phyloP scores from a whole-genome alignment of 176 grass and related monocot species.

The Triticum urartu region DNA sequence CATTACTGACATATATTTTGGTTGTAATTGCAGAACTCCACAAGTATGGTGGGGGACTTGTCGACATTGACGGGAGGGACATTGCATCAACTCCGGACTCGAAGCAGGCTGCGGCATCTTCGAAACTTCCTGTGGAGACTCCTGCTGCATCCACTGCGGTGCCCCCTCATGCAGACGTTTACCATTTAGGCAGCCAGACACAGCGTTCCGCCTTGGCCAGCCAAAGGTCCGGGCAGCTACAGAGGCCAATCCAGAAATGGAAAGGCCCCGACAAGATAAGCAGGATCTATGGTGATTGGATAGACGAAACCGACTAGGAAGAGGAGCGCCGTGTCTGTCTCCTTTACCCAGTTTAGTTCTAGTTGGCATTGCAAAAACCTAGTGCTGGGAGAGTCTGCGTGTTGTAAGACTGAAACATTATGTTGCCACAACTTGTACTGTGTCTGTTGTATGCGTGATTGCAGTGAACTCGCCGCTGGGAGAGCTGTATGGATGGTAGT shows the following conservation, averaged over 20 bases:
- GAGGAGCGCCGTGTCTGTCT: background rate
- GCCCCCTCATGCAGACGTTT: conserved; percentile 57
- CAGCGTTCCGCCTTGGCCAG: conserved; percentile 55
- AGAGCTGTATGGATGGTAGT: conserved; percentile 1
- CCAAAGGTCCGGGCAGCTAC: conserved; percentile 69
- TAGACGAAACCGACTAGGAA: conserved; percentile 79
- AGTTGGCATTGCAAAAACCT: conserved; percentile 37
- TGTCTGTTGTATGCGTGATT: conserved; percentile 23
- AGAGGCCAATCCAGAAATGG: conserved; percentile 91
- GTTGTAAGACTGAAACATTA: background rate
- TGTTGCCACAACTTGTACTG: conserved; percentile 4
- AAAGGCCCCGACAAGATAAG: conserved; percentile 95
- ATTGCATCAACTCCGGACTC: conserved; percentile 47
- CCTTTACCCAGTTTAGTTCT: background rate
- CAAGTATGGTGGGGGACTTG: conserved; percentile 85
- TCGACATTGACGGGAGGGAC: conserved; percentile 63
- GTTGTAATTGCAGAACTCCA: conserved; percentile 65
- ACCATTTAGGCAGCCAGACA: conserved; percentile 62
- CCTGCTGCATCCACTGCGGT: conserved; percentile 29
- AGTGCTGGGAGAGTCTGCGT: background rate
- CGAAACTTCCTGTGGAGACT: conserved; percentile 45
- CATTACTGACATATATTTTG: conserved; percentile 5
- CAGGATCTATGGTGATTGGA: conserved; percentile 93
- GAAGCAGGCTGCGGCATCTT: conserved; percentile 57
- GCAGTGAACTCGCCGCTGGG: background rate